phyloP scores from a whole-genome alignment of 2,329 filamentous ascomycete genomes.

The Sclerotiophoma versabilis region DNA sequence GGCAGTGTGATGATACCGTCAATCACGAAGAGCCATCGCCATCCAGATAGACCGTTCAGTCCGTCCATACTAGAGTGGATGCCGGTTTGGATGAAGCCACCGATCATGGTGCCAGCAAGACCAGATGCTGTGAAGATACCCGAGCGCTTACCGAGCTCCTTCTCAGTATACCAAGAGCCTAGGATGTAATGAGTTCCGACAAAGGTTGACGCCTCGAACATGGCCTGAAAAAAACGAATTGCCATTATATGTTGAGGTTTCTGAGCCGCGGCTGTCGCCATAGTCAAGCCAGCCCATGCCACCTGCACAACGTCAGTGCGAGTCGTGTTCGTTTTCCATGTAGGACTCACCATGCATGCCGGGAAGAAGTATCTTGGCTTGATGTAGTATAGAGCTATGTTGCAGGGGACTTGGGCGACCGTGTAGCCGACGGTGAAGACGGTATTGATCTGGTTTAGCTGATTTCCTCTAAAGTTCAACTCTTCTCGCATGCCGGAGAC shows the following conservation, averaged over 20 bases:
- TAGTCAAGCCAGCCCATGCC: constrained; percentile 69
- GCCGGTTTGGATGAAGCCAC: constrained; percentile 67
- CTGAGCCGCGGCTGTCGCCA: constrained; percentile 63
- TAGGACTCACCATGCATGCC: constrained; percentile 61
- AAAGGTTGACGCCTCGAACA: constrained; percentile 65
- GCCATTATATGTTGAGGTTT: constrained; percentile 65
- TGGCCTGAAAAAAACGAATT: constrained; percentile 62
- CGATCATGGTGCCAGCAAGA: constrained; percentile 67
- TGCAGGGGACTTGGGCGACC: constrained; percentile 60
- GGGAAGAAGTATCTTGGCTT: constrained; percentile 70
- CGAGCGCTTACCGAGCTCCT: constrained; percentile 67
- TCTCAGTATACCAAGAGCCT: constrained; percentile 67
- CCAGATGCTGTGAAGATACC: constrained; percentile 68
- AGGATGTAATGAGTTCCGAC: constrained; percentile 65
- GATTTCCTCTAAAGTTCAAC: constrained; percentile 48
- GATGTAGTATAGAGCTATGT: constrained; percentile 65
- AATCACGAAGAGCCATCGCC: constrained; percentile 57
- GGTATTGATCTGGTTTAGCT: constrained; percentile 57
- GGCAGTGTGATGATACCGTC: constrained; percentile 65
- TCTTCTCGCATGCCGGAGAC: constrained; percentile 54
- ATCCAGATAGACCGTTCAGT: constrained; percentile 59
- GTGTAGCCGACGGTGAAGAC: constrained; percentile 52
- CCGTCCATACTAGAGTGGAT: constrained; percentile 56
- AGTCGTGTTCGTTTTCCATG: neutral
- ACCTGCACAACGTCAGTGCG: constrained; percentile 27